Percentiles rank a stretch among this genome's conserved stretches.
These are phyloP conservation scores for Phytophthora nicotianae DNA, from an alignment of 352 stramenopile species.

Conservation along the genomic window DNA sequence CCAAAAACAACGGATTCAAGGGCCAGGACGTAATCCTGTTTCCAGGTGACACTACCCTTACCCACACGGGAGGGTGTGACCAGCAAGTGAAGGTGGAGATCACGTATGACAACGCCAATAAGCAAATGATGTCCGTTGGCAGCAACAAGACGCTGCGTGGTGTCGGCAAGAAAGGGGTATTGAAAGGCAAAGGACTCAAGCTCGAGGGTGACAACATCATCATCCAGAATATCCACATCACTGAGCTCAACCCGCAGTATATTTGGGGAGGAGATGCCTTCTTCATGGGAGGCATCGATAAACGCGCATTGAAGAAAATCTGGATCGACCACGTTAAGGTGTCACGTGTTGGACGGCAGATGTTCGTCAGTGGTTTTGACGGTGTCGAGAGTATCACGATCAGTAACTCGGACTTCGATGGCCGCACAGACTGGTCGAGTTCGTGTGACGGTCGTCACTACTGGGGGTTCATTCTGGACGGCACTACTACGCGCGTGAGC, in stretches of 20 bases:
- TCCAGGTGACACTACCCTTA: constrained; percentile 40
- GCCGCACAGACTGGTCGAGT: constrained; percentile 38
- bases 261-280: constrained; percentile 38
- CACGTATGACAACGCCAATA: constrained; percentile 36
- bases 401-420: constrained; percentile 58
- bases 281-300: constrained; percentile 28
- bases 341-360: constrained; percentile 40
- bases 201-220: constrained; percentile 41
- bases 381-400: constrained; percentile 49
- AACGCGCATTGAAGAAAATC: constrained; percentile 24
- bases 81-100: constrained; percentile 33
- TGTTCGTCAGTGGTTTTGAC: constrained; percentile 42
- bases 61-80: constrained; percentile 47
- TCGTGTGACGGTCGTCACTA: constrained; percentile 58
- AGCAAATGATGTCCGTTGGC: constrained; percentile 23
- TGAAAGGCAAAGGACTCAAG: constrained; percentile 32
- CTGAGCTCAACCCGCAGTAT: constrained; percentile 47
- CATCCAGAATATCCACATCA: constrained; percentile 50
- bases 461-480: constrained; percentile 42
- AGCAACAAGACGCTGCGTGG: constrained; percentile 40
- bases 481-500: constrained; percentile 25
- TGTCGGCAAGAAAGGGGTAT: constrained; percentile 23
- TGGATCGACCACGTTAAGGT: constrained; percentile 62
- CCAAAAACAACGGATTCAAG: constrained; percentile 42
- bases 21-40: constrained; percentile 48